A percentile compares a stretch with the other conserved stretches of the same genome.
Evolutionary conservation across 768 basidiomycete genomes (phyloP).

Genomic region (Lactarius trivialis): DNA sequence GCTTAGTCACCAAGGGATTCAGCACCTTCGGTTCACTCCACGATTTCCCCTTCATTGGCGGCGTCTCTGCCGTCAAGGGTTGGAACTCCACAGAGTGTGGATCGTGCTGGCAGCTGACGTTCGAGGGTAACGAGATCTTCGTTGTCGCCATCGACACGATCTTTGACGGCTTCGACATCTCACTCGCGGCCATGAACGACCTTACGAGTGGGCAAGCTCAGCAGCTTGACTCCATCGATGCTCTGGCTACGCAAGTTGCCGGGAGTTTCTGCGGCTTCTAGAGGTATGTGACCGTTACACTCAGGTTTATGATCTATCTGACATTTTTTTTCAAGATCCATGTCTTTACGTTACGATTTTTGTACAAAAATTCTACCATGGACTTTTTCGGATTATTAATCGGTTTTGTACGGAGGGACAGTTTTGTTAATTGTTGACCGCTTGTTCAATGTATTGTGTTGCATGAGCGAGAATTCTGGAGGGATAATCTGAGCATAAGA

Average conservation of each 20-base stretch:
- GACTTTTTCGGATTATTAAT: neutral
- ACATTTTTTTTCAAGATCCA: too few relatives aligned
- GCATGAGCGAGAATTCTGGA: neutral
- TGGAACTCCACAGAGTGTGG: constrained; percentile 25
- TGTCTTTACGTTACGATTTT: too few relatives aligned
- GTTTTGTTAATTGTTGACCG: neutral
- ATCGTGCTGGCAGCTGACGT: constrained; percentile 25
- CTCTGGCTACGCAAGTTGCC: neutral
- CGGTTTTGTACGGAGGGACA: neutral
- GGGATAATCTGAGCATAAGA: neutral
- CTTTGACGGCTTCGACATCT: constrained; percentile 40
- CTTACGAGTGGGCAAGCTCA: constrained; percentile 33
- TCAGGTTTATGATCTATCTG: too few relatives aligned
- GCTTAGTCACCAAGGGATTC: constrained; percentile 12
- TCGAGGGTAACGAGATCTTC: constrained; percentile 20
- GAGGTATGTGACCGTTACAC: neutral
- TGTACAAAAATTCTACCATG: neutral
- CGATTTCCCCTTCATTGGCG: too few relatives aligned
- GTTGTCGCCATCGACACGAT: constrained; percentile 29
- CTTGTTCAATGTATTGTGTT: neutral
- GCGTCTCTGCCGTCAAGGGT: constrained; percentile 28
- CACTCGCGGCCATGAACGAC: constrained; percentile 45
- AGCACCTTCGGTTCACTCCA: too few relatives aligned
- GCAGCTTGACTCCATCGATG: neutral
- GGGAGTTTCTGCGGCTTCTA: too few relatives aligned